Percentiles rank a stretch among this genome's conserved stretches.
These are phyloP conservation scores for Umbellularia californica DNA, from an alignment of 164 flowering plant species.

Conservation along the genomic window DNA sequence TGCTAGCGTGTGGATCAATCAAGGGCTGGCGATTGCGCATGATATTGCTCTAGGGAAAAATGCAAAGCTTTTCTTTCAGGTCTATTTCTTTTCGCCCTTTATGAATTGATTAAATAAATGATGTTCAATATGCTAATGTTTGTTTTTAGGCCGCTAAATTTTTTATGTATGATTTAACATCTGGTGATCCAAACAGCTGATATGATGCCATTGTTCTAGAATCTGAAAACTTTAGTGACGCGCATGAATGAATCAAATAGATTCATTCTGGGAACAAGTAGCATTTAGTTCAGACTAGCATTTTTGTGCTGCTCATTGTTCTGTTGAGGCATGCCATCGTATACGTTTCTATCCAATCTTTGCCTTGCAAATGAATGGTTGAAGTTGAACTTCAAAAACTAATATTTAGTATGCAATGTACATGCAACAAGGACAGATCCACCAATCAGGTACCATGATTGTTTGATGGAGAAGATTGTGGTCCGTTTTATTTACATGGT, in stretches of 20 bases:
- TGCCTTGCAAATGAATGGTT: background rate
- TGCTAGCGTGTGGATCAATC: slow-evolving; percentile 44
- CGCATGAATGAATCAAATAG: too few species aligned
- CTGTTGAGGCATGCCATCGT: background rate
- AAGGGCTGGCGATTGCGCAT: slow-evolving; percentile 48
- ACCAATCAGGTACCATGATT: background rate
- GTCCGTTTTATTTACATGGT: background rate
- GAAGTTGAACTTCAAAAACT: background rate
- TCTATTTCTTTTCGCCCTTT: slow-evolving; percentile 13
- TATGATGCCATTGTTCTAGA: too few species aligned
- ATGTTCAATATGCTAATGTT: too few species aligned
- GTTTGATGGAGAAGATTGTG: background rate
- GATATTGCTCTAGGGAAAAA: slow-evolving; percentile 61
- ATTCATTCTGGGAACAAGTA: too few species aligned
- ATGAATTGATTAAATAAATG: background rate
- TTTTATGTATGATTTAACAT: too few species aligned
- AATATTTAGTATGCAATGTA: background rate
- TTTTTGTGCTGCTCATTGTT: background rate
- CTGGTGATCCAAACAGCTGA: too few species aligned
- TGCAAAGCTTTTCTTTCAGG: slow-evolving; percentile 55
- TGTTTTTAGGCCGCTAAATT: too few species aligned
- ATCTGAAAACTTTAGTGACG: too few species aligned
- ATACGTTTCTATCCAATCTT: background rate
- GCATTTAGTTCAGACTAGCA: background rate
- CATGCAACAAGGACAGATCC: background rate